phyloP scores from a whole-genome alignment of 2,329 filamentous ascomycete species.

The Rhynchosporium agropyri region DNA sequence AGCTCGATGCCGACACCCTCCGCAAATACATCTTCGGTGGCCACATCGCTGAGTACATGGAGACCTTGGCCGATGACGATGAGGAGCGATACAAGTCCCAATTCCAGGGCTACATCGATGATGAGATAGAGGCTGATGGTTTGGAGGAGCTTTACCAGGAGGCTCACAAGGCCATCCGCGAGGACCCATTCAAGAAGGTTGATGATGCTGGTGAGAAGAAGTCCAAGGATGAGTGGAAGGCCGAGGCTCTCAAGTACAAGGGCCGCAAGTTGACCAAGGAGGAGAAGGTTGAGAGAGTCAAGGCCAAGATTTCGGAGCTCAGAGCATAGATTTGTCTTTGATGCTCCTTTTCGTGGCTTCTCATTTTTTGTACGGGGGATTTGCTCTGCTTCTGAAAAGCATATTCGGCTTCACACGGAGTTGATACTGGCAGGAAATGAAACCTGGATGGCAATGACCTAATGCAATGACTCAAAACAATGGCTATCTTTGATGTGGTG shows the following conservation, averaged over 20 bases:
- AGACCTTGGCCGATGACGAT: constrained; percentile 98
- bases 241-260: constrained; percentile 89
- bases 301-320: constrained; percentile 89
- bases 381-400: constrained; percentile 22
- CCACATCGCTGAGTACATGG: constrained; percentile 99
- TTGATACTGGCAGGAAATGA: constrained; percentile 23
- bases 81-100: constrained; percentile 99
- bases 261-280: constrained; percentile 76
- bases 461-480: neutral
- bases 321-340: constrained; percentile 46
- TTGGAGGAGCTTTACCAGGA: constrained; percentile 96
- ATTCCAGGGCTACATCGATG: constrained; percentile 97
- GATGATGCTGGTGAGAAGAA: constrained; percentile 79
- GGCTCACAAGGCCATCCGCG: constrained; percentile 94
- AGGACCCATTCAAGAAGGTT: constrained; percentile 96
- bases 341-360: constrained; percentile 14
- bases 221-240: constrained; percentile 96
- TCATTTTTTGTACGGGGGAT: constrained; percentile 25
- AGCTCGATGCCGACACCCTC: constrained; percentile 94
- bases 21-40: constrained; percentile 99
- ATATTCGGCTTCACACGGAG: constrained; percentile 30
- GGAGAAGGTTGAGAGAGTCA: constrained; percentile 80
- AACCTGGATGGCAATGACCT: constrained; percentile 21
- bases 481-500: neutral
- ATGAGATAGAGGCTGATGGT: constrained; percentile 93